Evolutionary conservation across 257 asterid genomes (phyloP).

Genomic region (Solanum neorickii): DNA sequence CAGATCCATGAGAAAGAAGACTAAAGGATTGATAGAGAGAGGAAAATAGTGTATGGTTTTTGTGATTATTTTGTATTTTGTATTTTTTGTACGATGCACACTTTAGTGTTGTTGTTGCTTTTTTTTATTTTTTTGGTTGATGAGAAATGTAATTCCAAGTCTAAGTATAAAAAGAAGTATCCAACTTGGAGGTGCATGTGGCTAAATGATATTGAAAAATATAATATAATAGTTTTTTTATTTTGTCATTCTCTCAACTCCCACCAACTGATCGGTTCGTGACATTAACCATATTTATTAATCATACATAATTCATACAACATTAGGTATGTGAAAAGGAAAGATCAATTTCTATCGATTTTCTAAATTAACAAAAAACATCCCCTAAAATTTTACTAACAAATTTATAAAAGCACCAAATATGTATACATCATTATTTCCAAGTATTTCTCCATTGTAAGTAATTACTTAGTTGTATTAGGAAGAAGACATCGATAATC

Average conservation of each 20-base stretch:
- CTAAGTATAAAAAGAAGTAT: background rate
- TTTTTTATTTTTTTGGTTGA: background rate
- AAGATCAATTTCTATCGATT: background rate
- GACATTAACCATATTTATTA: background rate
- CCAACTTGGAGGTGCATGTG: background rate
- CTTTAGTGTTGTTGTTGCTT: background rate
- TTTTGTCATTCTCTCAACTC: background rate
- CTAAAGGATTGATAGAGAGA: background rate
- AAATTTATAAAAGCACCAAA: background rate
- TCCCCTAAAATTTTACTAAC: background rate
- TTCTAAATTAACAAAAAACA: background rate
- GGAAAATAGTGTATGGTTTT: background rate
- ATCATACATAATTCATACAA: background rate
- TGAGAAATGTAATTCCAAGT: background rate
- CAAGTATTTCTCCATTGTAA: background rate
- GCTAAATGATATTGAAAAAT: background rate
- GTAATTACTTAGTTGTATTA: background rate
- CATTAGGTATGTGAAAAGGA: background rate
- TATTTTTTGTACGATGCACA: background rate
- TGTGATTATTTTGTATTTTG: background rate
- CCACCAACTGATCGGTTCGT: background rate
- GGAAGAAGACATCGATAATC: background rate
- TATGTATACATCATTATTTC: background rate
- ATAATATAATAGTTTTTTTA: background rate
- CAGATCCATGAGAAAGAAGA: constrained; percentile 32